Percentiles rank a stretch among this genome's conserved stretches.
Conservation (phyloP, 306 rosid species). For the Cicer arietinum region DNA sequence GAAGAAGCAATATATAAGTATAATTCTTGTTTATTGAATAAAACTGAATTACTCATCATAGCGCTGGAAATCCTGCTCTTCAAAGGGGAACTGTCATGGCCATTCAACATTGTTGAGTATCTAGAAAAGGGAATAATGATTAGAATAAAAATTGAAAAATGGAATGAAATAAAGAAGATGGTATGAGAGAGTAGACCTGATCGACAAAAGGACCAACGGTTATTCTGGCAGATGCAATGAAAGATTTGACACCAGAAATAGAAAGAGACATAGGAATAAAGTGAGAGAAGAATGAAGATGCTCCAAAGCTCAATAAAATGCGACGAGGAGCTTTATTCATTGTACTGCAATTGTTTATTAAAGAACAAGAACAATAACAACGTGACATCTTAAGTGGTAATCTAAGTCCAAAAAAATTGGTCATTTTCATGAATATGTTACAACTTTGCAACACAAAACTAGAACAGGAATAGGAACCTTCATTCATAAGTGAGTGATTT, state of each 20-base stretch:
- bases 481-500: background rate
- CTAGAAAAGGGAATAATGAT: constrained; percentile 45
- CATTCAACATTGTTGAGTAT: constrained; percentile 74
- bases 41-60: constrained; percentile 64
- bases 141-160: too few relatives aligned
- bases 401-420: constrained; percentile 53
- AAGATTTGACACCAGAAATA: constrained; percentile 52
- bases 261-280: constrained; percentile 54
- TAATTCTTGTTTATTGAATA: background rate
- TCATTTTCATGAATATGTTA: constrained; percentile 44
- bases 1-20: too few relatives aligned
- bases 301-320: constrained; percentile 61
- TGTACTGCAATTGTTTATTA: constrained; percentile 33
- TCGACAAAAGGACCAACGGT: constrained; percentile 55
- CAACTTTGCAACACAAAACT: background rate
- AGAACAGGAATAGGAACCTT: background rate
- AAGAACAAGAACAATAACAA: background rate
- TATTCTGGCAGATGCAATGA: constrained; percentile 67
- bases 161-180: too few relatives aligned
- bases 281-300: constrained; percentile 59
- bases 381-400: constrained; percentile 17
- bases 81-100: constrained; percentile 80
- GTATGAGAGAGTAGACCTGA: constrained; percentile 46
- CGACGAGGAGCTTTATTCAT: constrained; percentile 61
- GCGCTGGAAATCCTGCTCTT: constrained; percentile 78